Evolutionary conservation across 2,329 filamentous ascomycete species (phyloP), one percentile per base, ranked within the genome.

Genomic region (Magnaporthales sp.): DNA sequence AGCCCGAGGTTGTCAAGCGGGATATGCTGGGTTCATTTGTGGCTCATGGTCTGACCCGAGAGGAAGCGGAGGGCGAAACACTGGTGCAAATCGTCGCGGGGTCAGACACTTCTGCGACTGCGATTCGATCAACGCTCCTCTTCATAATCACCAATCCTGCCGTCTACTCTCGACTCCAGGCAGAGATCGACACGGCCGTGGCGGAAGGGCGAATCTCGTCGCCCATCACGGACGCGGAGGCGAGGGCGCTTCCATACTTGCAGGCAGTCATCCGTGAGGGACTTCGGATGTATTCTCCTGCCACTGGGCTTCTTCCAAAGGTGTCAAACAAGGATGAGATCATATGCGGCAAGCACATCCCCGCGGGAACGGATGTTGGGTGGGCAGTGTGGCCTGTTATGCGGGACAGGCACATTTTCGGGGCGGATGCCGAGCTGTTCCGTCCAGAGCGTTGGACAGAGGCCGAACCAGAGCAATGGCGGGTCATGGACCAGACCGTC

Each of bases 371-470:
- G 3, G 9, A 66, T 3, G 54, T 70, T 8, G 69, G 32, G 0
- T 68, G 66, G 66, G 66, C 66, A 10, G 51, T 83, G 11, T 89
- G 89, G 74, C 88, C 86, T 0, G 85, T 89, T 69, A 86, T 89
- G 75, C 86, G 86, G 73, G 81, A 79, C 61, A 79, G 78, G 38
- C 79, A 81, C 60, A 84, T 89, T 71, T 90, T 87, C 85, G 87
- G 87, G 4, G 72, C 78, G 0, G 83, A 89, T 68, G 85, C 84
- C 1, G 83, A 87, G 10, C 74, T 80, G 2, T 89, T 88, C 74
- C 77, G 81, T 2, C 87, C 87, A 0, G 86, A 88, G 70, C 80
- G 87, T 29, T 90, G 86, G 86, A 74, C 78, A 31, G 70, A 84
- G 2, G 86, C 81, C 4, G 67, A 67, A 1, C 71, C 71, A 0